Evolutionary conservation across 2,329 filamentous ascomycete species (phyloP), one percentile per base, ranked within the genome.

Genomic region (Cadophora sp.): DNA sequence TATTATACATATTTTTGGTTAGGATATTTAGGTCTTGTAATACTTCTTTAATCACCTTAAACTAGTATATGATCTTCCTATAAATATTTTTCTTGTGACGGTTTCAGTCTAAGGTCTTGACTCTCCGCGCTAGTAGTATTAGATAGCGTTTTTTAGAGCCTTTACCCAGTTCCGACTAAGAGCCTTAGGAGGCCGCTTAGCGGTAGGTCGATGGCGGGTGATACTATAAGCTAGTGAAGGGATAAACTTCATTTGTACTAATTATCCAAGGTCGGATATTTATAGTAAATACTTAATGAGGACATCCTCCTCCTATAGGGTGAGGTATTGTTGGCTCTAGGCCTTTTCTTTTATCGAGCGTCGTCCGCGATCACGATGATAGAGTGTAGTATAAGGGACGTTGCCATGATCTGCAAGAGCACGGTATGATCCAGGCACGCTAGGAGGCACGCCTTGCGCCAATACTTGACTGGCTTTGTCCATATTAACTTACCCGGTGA

Each of bases 41-140:
- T 53, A 74, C 71, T 61, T 71, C 65, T 46, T 72, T 65, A 60
- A 79, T 79, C 27, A 79, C 66, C 27, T 73, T 66, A 73, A 79
- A 78, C 72, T 65, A 73, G 78, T 77, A 73, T 72, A 76, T 70
- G 50, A 74, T 75, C 69, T 79, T 77, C 31, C 75, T 72, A 70
- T 70, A 64, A 37, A 61, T 71, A 40, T 62, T 68, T 16, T 59
- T 69, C 58, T 73, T 50, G 31, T 72, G 34, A 27, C 66, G 68
- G 63, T 70, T 34, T 62, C 31, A 65, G 67, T 56, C 66, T 50
- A 74, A 70, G 50, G 63, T 61, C 66, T 48, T 65, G 27, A 43
- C 64, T 69, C 62, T 53, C 68, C 64, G 66, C 61, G 65, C 65
- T 67, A 66, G 63, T 24, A 74, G 67, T 62, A 60, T 64, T 68